Conservation (phyloP, 2,329 filamentous ascomycete species). For the Zymoseptoria pseudotritici region DNA sequence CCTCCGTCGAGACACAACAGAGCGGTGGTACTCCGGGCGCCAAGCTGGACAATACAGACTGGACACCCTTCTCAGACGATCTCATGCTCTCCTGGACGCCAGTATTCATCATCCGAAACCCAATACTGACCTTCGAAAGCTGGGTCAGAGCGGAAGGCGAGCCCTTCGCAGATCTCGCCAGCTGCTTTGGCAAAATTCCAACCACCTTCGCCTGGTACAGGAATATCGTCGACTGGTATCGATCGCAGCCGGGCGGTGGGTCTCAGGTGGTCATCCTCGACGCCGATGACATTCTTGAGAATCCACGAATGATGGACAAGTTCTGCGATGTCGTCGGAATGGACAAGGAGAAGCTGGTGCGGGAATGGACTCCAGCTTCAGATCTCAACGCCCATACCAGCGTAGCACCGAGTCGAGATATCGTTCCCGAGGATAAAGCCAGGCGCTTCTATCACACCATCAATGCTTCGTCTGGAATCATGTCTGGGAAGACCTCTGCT, state of each 20-base stretch:
- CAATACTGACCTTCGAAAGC: conserved; percentile 4
- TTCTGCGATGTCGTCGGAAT: conserved; percentile 3
- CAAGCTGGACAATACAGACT: not conserved
- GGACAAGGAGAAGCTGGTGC: not conserved
- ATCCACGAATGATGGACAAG: not conserved
- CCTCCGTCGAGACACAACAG: not conserved
- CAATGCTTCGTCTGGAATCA: not conserved
- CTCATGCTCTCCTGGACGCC: conserved; percentile 7
- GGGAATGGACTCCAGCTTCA: not conserved
- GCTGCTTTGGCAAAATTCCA: not conserved
- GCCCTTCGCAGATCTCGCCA: not conserved
- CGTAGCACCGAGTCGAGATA: not conserved
- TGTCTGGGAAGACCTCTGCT: not conserved
- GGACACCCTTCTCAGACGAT: conserved; percentile 3
- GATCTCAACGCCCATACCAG: not conserved
- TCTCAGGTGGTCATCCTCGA: conserved; percentile 1
- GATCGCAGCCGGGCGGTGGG: not conserved
- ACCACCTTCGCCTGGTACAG: conserved; percentile 2
- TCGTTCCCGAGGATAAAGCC: not conserved
- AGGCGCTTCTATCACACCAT: conserved; percentile 1
- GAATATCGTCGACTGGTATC: conserved; percentile 6
- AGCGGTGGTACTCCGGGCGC: not conserved
- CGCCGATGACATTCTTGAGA: conserved; percentile 6
- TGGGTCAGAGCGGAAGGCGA: conserved; percentile 5
- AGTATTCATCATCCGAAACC: conserved; percentile 6